phyloP scores from a whole-genome alignment of 2,329 filamentous ascomycete genomes.

The Lasiodiplodia gonubiensis region DNA sequence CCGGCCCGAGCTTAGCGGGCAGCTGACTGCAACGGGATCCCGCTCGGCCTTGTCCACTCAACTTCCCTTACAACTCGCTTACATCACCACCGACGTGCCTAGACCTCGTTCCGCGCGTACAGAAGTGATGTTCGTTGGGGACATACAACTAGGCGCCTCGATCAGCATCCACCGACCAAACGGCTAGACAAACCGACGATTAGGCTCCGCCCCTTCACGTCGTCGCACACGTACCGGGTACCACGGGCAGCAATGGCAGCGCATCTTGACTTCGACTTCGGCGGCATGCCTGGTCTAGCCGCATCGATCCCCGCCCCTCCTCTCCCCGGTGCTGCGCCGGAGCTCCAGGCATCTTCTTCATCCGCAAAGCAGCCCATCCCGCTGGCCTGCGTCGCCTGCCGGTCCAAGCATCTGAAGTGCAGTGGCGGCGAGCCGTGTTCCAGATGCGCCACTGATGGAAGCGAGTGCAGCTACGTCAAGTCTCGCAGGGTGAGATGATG shows the following conservation, averaged over 20 bases:
- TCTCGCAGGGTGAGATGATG: conserved; percentile 50
- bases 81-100: conserved; percentile 13
- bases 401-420: conserved; percentile 60
- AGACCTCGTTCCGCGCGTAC: neutral
- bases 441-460: conserved; percentile 51
- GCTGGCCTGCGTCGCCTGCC: conserved; percentile 59
- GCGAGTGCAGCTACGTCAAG: conserved; percentile 56
- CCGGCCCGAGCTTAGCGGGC: neutral
- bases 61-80: conserved; percentile 3
- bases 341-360: neutral
- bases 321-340: no score
- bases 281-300: neutral
- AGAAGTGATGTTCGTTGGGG: conserved; percentile 13
- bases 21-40: neutral
- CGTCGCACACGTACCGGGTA: neutral
- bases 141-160: neutral
- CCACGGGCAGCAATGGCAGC: neutral
- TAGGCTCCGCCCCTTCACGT: neutral
- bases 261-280: conserved; percentile 19
- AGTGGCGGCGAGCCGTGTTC: conserved; percentile 58
- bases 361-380: conserved; percentile 40
- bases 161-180: neutral
- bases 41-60: conserved; percentile 1
- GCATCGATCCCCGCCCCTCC: neutral
- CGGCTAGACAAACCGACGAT: neutral